Evolutionary conservation across 192 early-diverging fungal genomes (phyloP), one percentile per base, ranked within the genome.

Genomic region (Chytriomyces sp.): DNA sequence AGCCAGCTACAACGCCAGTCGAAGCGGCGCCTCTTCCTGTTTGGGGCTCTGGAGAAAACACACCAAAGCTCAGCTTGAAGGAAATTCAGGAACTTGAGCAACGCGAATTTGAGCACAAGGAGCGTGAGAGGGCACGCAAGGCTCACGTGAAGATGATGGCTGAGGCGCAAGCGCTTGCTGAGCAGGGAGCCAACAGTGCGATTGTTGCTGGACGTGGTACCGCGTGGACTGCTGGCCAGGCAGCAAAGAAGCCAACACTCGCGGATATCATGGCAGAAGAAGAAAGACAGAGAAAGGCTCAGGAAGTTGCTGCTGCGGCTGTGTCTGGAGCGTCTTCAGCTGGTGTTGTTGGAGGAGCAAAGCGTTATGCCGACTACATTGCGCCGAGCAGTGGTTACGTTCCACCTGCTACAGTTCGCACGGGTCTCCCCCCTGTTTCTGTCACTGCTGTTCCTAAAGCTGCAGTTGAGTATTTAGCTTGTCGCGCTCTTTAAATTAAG

Each of bases 221-320:
- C 43, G 44, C 74, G 16, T 80, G 78, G 79, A 50, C 61, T 13
- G 76, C 78, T 26, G 79, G 81, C 8, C 43, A 63, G 61, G 60
- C 48, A 3, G 60, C 59, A 7, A 77, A 82, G 75, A 79, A 76
- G 57, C 76, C 72, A 44, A 78, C 79, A 10, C 67, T 88, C 5
- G 79, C 82, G 6, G 80, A 85, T 53, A 88, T 88, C 48, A 88
- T 88, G 83, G 69, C 79, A 60, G 87, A 88, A 49, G 87, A 88
- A 65, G 81, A 82, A 61, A 72, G 59, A 49, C 69, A 76, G 20
- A 77, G 85, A 67, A 72, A 77, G 45, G 64, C 49, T 76, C 78
- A 81, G 26, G 79, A 76, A n/a, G 78, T 68, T 50, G 61, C 62
- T n/a, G 61, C 65, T 9, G 80, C 69, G 5, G 72, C 79, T 16